Conservation (phyloP, 2,329 filamentous ascomycete species). For the Trichoderma pleuroti region DNA sequence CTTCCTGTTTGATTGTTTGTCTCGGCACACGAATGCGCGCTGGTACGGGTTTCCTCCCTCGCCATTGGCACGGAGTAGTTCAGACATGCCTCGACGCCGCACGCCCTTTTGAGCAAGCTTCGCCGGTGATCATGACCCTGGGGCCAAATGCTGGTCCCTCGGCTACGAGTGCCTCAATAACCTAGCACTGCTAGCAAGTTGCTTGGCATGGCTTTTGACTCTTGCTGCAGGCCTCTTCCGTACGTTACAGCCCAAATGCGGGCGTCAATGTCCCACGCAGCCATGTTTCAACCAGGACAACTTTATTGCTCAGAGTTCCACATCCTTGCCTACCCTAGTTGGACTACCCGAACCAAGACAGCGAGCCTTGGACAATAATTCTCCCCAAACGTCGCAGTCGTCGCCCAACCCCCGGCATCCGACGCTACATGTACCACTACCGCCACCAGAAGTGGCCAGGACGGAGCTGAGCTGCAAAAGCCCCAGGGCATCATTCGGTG, state of each 20-base stretch:
- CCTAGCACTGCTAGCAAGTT: not conserved
- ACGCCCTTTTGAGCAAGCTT: not conserved
- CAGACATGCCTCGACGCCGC: not conserved
- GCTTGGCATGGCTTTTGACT: conserved; percentile 6
- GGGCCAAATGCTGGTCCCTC: not conserved
- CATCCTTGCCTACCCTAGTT: not conserved
- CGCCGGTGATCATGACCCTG: not conserved
- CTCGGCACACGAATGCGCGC: not conserved
- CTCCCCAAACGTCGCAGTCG: not conserved
- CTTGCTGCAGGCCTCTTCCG: not conserved
- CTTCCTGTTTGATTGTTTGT: not conserved
- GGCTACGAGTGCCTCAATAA: not conserved
- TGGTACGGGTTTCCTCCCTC: not conserved
- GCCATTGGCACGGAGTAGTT: not conserved
- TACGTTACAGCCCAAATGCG: conserved; percentile 2
- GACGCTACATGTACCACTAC: not conserved
- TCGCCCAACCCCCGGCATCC: not conserved
- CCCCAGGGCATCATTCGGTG: not conserved
- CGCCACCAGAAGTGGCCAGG: not conserved
- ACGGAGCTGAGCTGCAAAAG: not conserved
- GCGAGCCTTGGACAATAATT: not conserved
- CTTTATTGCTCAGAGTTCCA: conserved; percentile 9
- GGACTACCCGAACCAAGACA: not conserved
- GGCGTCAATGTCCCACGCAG: conserved; percentile 9
- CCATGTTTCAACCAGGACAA: conserved; percentile 4